Conservation (phyloP, 441 rosid genomes). For the Bruguiera hainesii region DNA sequence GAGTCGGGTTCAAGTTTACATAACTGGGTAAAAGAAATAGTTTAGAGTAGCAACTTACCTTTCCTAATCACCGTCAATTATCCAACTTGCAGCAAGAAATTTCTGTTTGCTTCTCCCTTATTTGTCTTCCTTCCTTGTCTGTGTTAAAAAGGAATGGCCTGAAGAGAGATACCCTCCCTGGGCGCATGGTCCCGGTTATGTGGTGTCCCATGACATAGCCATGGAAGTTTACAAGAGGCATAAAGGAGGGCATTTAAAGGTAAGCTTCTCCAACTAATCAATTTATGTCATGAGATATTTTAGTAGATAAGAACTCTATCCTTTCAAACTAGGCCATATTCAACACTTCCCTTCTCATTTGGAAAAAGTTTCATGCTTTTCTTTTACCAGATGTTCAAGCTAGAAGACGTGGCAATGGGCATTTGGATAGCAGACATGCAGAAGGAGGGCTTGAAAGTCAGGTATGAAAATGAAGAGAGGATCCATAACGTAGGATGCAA, state of each 20-base stretch:
- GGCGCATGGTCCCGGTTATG: constrained; percentile 98
- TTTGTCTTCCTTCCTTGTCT: background rate
- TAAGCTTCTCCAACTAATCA: constrained; percentile 18
- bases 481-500: constrained; percentile 72
- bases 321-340: background rate
- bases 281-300: background rate
- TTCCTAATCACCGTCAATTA: background rate
- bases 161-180: constrained; percentile 86
- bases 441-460: constrained; percentile 62
- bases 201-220: constrained; percentile 79
- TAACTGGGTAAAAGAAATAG: background rate
- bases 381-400: constrained; percentile 77
- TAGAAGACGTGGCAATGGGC: constrained; percentile 98
- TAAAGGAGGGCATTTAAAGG: constrained; percentile 67
- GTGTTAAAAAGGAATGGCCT: constrained; percentile 67
- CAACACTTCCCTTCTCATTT: background rate
- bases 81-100: background rate
- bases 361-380: background rate
- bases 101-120: background rate
- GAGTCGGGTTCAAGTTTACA: background rate
- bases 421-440: constrained; percentile 79
- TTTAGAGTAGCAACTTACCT: background rate
- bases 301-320: background rate
- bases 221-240: constrained; percentile 56
- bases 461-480: constrained; percentile 64